These are phyloP conservation scores for Amanita jacksonii DNA, from an alignment of 768 basidiomycete species.

Conservation along the genomic window DNA sequence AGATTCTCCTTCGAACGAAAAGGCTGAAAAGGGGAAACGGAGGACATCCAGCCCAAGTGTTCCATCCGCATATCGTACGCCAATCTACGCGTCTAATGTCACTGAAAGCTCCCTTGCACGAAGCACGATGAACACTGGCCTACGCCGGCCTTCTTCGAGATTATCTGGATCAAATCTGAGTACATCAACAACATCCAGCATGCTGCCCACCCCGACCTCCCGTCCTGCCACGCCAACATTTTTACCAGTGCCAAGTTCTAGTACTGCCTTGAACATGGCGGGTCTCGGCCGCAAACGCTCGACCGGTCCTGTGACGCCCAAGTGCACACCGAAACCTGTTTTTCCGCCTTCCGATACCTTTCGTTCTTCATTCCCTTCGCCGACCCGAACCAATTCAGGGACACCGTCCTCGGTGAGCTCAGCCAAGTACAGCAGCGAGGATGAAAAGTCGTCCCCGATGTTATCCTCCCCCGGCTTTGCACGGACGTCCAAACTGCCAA, in stretches of 20 bases:
- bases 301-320: conserved; percentile 13
- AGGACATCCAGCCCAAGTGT: conserved; percentile 55
- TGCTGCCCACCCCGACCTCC: conserved; percentile 57
- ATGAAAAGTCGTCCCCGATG: conserved; percentile 7
- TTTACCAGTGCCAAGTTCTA: conserved; percentile 55
- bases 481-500: conserved; percentile 12
- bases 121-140: conserved; percentile 34
- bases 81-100: conserved; percentile 26
- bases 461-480: conserved; percentile 1
- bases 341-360: conserved; percentile 2
- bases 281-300: conserved; percentile 49
- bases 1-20: conserved; percentile 65
- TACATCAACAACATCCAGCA: conserved; percentile 43
- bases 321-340: conserved; percentile 12
- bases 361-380: conserved; percentile 1
- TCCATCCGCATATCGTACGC: conserved; percentile 43
- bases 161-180: conserved; percentile 50
- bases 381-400: conserved; percentile 34
- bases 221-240: conserved; percentile 72
- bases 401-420: conserved; percentile 26
- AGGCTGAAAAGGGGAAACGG: conserved; percentile 45
- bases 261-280: conserved; percentile 34
- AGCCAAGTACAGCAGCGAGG: conserved; percentile 12
- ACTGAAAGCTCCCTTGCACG: conserved; percentile 29
- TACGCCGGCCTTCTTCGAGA: conserved; percentile 63